Conservation (phyloP, 805 yeast species). For the Barnettozyma botsteinii region DNA sequence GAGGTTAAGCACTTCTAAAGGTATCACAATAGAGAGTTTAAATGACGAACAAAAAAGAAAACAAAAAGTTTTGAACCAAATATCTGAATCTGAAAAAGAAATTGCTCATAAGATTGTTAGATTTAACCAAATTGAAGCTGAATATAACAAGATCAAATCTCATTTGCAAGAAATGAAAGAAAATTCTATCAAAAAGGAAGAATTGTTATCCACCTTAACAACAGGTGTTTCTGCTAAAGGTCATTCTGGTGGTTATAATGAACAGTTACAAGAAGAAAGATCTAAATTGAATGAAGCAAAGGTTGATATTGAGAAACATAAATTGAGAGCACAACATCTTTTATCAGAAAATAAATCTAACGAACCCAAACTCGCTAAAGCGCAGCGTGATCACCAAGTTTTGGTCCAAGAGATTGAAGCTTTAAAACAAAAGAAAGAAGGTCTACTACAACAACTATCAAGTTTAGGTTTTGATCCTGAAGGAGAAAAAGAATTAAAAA, state of each 20-base stretch:
- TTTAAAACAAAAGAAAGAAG: conserved; percentile 33
- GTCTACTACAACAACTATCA: conserved; percentile 38
- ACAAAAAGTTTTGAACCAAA: conserved; percentile 28
- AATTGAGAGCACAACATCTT: conserved; percentile 53
- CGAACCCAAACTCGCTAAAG: conserved; percentile 44
- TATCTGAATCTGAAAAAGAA: conserved; percentile 29
- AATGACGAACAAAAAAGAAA: conserved; percentile 44
- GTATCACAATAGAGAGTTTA: conserved; percentile 50
- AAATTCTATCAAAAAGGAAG: conserved; percentile 58
- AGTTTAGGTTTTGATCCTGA: conserved; percentile 54
- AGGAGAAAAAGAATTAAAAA: conserved; percentile 38
- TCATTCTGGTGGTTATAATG: conserved; percentile 63
- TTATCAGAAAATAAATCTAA: conserved; percentile 41
- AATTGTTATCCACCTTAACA: conserved; percentile 70
- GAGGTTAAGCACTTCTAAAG: conserved; percentile 58
- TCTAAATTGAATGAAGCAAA: conserved; percentile 46
- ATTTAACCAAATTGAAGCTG: conserved; percentile 38
- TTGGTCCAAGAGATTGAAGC: conserved; percentile 38
- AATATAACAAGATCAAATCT: conserved; percentile 39
- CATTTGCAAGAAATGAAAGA: conserved; percentile 41
- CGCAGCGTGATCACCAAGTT: conserved; percentile 42
- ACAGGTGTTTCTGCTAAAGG: conserved; percentile 90
- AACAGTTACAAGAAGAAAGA: conserved; percentile 63
- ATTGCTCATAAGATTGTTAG: conserved; percentile 32
- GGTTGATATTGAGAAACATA: conserved; percentile 52